These are phyloP conservation scores for Lachnellula cervina DNA, from an alignment of 2,329 filamentous ascomycete genomes.

Conservation along the genomic window DNA sequence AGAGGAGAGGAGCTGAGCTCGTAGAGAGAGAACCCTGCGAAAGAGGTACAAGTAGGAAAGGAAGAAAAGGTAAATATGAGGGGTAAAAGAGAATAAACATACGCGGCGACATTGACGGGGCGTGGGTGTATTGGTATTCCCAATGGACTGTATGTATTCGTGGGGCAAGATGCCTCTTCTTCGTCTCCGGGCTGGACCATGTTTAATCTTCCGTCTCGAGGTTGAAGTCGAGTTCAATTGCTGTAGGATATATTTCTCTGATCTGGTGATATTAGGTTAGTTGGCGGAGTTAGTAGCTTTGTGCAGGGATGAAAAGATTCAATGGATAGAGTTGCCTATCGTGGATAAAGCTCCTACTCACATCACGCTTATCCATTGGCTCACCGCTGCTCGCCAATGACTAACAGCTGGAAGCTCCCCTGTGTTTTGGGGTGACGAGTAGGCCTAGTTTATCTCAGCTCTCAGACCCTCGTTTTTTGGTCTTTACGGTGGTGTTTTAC, in stretches of 20 bases:
- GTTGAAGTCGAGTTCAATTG: not conserved
- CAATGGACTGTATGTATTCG: conserved; percentile 43
- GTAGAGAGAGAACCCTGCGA: no score
- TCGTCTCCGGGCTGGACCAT: conserved; percentile 13
- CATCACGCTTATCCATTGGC: conserved; percentile 9
- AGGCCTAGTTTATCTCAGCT: no score
- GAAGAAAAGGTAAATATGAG: not conserved
- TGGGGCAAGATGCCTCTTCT: conserved; percentile 17
- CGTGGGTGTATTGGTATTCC: conserved; percentile 42
- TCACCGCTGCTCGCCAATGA: not conserved
- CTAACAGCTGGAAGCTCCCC: not conserved
- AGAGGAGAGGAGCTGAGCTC: no score
- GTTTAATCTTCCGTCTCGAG: not conserved
- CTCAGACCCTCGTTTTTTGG: no score
- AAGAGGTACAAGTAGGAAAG: not conserved
- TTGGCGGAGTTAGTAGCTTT: no score
- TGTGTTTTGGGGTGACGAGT: no score
- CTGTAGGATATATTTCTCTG: not conserved
- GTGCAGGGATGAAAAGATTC: not conserved
- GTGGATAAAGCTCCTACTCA: not conserved
- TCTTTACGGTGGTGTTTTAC: no score
- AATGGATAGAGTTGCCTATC: conserved; percentile 9
- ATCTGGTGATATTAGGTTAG: not conserved
- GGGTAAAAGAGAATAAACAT: conserved; percentile 1
- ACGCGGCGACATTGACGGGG: conserved; percentile 34